phyloP scores from a whole-genome alignment of 2,329 filamentous ascomycete genomes.

The Xylaria sp. region DNA sequence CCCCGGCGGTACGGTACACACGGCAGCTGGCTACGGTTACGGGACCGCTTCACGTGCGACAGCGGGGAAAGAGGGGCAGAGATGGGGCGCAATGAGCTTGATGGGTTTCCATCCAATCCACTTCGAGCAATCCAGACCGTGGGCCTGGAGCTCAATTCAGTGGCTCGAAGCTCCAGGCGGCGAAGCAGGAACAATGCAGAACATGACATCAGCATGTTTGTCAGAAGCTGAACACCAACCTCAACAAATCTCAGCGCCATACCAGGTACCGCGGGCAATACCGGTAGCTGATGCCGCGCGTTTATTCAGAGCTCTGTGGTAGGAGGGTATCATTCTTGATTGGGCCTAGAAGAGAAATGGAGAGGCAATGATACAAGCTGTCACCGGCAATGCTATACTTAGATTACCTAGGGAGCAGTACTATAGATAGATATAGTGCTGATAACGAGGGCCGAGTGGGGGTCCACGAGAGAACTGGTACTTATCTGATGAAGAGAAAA shows the following conservation, averaged over 20 bases:
- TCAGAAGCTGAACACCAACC: neutral
- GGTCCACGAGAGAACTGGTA: neutral
- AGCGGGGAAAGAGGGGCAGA: constrained; percentile 29
- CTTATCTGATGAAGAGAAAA: neutral
- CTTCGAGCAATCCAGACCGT: constrained; percentile 32
- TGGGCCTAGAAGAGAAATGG: neutral
- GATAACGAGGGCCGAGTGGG: constrained; percentile 8
- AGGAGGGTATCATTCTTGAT: neutral
- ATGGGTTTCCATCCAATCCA: constrained; percentile 28
- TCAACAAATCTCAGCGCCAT: constrained; percentile 2
- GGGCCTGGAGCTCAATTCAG: constrained; percentile 25
- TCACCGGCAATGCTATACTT: constrained; percentile 5
- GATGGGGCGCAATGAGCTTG: neutral
- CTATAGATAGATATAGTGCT: neutral
- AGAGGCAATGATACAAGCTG: neutral
- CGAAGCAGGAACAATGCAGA: constrained; percentile 11
- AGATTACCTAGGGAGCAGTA: too few species aligned
- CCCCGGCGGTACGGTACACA: neutral
- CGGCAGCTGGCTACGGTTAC: neutral
- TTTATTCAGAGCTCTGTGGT: constrained; percentile 3
- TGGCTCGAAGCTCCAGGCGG: constrained; percentile 20
- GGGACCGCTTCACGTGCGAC: neutral
- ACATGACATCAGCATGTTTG: constrained; percentile 21
- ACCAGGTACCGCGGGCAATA: neutral
- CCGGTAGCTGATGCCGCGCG: neutral